A percentile compares a stretch with the other conserved stretches of the same genome.
These are phyloP conservation scores for Chlorociboria aeruginascens DNA, from an alignment of 495 filamentous ascomycete species.

Conservation along the genomic window DNA sequence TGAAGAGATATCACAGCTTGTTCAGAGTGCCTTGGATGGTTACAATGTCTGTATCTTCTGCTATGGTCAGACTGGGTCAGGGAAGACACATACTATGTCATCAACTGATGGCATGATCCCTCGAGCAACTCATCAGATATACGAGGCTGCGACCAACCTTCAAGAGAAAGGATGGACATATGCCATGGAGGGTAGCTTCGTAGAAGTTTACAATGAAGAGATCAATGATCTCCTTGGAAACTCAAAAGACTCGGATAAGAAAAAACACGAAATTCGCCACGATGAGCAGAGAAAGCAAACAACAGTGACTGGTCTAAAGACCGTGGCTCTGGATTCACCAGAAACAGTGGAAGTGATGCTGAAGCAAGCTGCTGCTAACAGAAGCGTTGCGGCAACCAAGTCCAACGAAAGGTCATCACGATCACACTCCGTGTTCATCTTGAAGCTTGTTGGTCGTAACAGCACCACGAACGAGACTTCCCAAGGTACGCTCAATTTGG, in stretches of 20 bases:
- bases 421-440: conserved; percentile 92
- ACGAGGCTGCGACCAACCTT: conserved; percentile 67
- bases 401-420: conserved; percentile 91
- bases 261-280: conserved; percentile 87
- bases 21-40: conserved; percentile 91
- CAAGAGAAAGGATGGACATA: conserved; percentile 91
- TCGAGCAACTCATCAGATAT: conserved; percentile 82
- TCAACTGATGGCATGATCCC: conserved; percentile 93
- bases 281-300: conserved; percentile 73
- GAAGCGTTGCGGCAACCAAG: conserved; percentile 88
- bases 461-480: conserved; percentile 69
- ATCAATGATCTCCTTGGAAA: conserved; percentile 83
- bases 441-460: conserved; percentile 76
- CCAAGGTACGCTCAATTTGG: conserved; percentile 90
- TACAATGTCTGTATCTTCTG: conserved; percentile 99
- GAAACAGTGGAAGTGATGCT: conserved; percentile 71
- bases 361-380: conserved; percentile 63
- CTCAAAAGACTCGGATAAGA: conserved; percentile 64
- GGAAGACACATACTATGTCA: conserved; percentile 96
- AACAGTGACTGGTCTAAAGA: conserved; percentile 70
- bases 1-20: conserved; percentile 92
- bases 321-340: conserved; percentile 64
- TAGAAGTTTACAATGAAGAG: conserved; percentile 99
- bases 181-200: conserved; percentile 85
- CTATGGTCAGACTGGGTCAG: conserved; percentile 94